Evolutionary conservation across 2,329 filamentous ascomycete genomes (phyloP).

Genomic region (Monascus ruber): DNA sequence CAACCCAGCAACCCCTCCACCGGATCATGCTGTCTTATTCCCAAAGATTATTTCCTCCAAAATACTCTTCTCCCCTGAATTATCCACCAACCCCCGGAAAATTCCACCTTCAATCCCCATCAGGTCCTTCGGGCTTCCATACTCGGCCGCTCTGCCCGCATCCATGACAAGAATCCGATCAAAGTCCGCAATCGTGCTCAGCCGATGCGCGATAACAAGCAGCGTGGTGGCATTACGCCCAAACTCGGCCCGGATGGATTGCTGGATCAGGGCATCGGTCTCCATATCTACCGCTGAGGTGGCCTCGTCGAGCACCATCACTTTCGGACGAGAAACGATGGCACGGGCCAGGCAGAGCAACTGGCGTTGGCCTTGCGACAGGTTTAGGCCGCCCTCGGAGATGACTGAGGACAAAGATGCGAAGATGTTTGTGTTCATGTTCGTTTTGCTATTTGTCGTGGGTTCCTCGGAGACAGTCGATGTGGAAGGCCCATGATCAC

Average conservation of each 20-base stretch:
- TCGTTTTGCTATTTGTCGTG: constrained; percentile 5
- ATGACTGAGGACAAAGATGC: constrained; percentile 51
- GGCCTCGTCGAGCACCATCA: constrained; percentile 72
- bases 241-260: constrained; percentile 61
- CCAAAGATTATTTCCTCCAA: constrained; percentile 14
- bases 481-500: neutral
- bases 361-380: constrained; percentile 66
- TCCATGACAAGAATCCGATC: constrained; percentile 62
- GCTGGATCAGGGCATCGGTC: constrained; percentile 63
- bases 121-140: constrained; percentile 52
- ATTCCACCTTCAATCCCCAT: constrained; percentile 41
- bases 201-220: constrained; percentile 61
- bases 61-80: constrained; percentile 19
- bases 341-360: constrained; percentile 64
- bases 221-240: constrained; percentile 49
- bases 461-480: constrained; percentile 1
- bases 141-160: constrained; percentile 57
- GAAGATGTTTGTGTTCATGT: constrained; percentile 47
- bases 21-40: constrained; percentile 3
- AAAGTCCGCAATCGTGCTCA: constrained; percentile 67
- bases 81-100: constrained; percentile 47
- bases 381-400: constrained; percentile 60
- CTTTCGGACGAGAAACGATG: constrained; percentile 59
- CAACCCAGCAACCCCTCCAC: neutral
- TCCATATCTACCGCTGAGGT: constrained; percentile 69